Evolutionary conservation across 2,329 filamentous ascomycete genomes (phyloP), one percentile per base, ranked within the genome.

Genomic region (Mycosphaerelloides madeirae): DNA sequence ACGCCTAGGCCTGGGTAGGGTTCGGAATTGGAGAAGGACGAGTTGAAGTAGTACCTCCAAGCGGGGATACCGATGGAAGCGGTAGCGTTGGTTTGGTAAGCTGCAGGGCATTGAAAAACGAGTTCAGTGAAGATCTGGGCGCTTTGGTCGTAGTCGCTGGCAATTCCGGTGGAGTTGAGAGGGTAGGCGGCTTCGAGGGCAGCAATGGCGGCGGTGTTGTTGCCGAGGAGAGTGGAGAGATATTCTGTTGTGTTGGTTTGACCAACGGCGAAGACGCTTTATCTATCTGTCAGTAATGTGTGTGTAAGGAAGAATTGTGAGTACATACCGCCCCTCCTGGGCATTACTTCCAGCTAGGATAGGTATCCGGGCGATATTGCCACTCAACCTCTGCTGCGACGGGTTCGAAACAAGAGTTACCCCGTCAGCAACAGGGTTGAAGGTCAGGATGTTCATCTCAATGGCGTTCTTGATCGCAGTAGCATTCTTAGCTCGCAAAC

Each of bases 1-100:
- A 57, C 63, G 15, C 65, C 65, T 6, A 61, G 43, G 29, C 18
- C 52, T 4, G 52, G 56, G 44, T 55, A 60, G 20, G 44, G 39
- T 40, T 64, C 59, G 3, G 53, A 57, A 46, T 66, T 66, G 11
- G 56, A 43, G 49, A 65, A 67, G 3, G 55, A 52, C 31, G 62
- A 62, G 41, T 66, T 68, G 57, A 61, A 68, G 41, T 62, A 62
- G 53, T 66, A 68, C 16, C 64, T 54, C 64, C 64, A 68, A 20
- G 61, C 52, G 1, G 63, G 60, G 35, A 64, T 61, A 12, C 60
- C 59, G 15, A 53, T 44, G 4, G 46, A 28, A 14, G 60, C 61
- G 2, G 58, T 56, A 29, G 53, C 61, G 38, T 63, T 61, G 29
- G 61, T 54, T 37, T 52, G 57, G 12, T 49, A 46, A 12, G 56